Base-by-base conservation (phyloP, 2,329 filamentous ascomycete species). In the Septoria linicola region DNA sequence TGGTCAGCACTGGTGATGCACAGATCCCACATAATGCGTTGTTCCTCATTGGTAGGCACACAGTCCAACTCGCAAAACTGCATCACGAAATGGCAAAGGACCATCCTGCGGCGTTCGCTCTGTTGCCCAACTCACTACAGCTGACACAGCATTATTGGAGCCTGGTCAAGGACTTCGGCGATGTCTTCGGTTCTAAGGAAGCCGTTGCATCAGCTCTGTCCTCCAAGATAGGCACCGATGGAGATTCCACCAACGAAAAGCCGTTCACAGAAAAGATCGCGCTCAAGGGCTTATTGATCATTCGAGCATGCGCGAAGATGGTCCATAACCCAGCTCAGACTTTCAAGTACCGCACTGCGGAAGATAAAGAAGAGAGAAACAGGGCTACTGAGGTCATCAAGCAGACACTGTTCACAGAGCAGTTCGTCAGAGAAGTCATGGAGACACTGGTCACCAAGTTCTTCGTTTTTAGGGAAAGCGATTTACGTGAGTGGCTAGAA, bases 401-500 rank as follows among this genome's bases (percentile, higher is more conserved):
- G 68, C 76, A 76, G 1, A 78, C 89, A 17, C 76, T 99, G 0
- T 79, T 99, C 37, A 88, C 84, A 3, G 78, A 88, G 30, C 80
- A 86, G 1, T 81, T 96, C 51, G 84, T 96, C 2, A 76, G 86
- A 13, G 83, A 91, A 58, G 85, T 95, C 60, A 89, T 93, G 67
- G 89, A 93, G 59, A 77, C 85, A 10, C 83, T 96, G 49, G 88
- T 99, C 44, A 89, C 87, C 1, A 85, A 87, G 62, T 89, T 96
- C 60, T 93, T 99, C 67, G 80, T 93, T 31, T 93, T 97, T 68
- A 83, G 89, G 27, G 81, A 87, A 53, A 83, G 83, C 44, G 93
- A 99, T 69, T 80, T 97, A 1, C 84, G 89, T 55, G 87, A 89
- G 51, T 99, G 93, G 93, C 87, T 95, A 41, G 87, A 95, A 65